These are phyloP conservation scores for Sclerotinia trifoliorum DNA, from an alignment of 2,329 filamentous ascomycete species.

Conservation along the genomic window DNA sequence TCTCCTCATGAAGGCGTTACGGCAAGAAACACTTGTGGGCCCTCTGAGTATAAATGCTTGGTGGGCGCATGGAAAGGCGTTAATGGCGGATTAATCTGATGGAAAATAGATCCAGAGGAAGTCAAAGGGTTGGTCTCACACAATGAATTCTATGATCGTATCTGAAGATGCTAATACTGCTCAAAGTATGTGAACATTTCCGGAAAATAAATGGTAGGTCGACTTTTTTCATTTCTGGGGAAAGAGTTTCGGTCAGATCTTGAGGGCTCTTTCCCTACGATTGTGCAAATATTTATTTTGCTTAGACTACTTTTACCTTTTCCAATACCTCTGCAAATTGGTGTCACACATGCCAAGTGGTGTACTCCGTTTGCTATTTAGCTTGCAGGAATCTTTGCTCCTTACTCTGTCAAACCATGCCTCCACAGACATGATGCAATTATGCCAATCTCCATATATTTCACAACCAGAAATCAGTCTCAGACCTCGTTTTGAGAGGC, in stretches of 20 bases:
- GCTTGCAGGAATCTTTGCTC: background rate
- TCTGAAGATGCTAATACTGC: slow-evolving; percentile 30
- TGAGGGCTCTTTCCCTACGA: background rate
- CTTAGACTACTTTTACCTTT: too few species aligned
- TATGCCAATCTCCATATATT: background rate
- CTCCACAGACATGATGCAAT: background rate
- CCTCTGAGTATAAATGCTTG: background rate
- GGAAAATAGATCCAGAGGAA: slow-evolving; percentile 18
- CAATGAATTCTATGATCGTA: slow-evolving; percentile 28
- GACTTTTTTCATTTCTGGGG: background rate
- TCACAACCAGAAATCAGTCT: background rate
- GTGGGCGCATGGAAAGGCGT: slow-evolving; percentile 21
- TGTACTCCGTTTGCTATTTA: background rate
- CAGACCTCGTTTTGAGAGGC: background rate
- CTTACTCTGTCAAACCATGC: background rate
- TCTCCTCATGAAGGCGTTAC: background rate
- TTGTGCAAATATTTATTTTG: background rate
- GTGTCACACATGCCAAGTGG: background rate
- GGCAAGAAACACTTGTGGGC: background rate
- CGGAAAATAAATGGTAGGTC: background rate
- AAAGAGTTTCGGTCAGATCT: background rate
- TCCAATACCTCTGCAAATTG: background rate
- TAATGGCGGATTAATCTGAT: slow-evolving; percentile 16
- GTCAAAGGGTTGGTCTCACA: slow-evolving; percentile 43
- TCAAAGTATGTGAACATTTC: slow-evolving; percentile 25